Evolutionary conservation across 768 basidiomycete genomes (phyloP).

Genomic region (Trametes elegans): DNA sequence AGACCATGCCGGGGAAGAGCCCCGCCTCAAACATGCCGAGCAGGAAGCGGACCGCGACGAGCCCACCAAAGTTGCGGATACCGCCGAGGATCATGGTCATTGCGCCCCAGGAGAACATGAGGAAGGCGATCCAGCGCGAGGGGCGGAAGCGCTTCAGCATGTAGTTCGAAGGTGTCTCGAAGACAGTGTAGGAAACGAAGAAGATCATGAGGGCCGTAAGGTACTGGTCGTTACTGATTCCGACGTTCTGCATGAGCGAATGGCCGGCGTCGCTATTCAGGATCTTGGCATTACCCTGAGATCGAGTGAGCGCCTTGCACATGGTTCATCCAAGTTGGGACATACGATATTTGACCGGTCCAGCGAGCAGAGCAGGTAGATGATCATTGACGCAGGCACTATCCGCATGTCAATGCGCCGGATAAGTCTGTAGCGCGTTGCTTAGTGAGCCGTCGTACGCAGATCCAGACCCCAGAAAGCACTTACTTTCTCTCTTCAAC

Average conservation of each 20-base stretch:
- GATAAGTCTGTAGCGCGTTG: slow-evolving; percentile 2
- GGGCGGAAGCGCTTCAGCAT: slow-evolving; percentile 38
- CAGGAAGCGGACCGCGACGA: slow-evolving; percentile 38
- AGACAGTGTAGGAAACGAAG: slow-evolving; percentile 39
- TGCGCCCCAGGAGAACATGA: slow-evolving; percentile 40
- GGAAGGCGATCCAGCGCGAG: slow-evolving; percentile 38
- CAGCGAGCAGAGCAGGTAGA: slow-evolving; percentile 35
- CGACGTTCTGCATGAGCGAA: slow-evolving; percentile 29
- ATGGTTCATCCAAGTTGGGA: not conserved
- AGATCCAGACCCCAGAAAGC: not conserved
- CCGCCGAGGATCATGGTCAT: slow-evolving; percentile 38
- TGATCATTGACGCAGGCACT: slow-evolving; percentile 34
- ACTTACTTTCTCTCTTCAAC: slow-evolving; percentile 6
- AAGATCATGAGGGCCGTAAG: slow-evolving; percentile 39
- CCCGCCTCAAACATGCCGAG: slow-evolving; percentile 44
- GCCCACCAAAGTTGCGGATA: slow-evolving; percentile 36
- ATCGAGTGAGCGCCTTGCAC: not conserved
- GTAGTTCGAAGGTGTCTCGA: slow-evolving; percentile 41
- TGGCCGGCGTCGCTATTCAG: slow-evolving; percentile 34
- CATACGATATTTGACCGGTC: slow-evolving; percentile 22
- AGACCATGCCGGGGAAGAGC: slow-evolving; percentile 41
- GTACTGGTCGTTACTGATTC: slow-evolving; percentile 32
- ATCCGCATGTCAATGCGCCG: slow-evolving; percentile 33
- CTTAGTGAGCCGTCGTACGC: not conserved
- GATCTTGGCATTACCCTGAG: slow-evolving; percentile 33